phyloP scores from a whole-genome alignment of 495 filamentous ascomycete species.

The Lasiosphaeriaceae sp. region DNA sequence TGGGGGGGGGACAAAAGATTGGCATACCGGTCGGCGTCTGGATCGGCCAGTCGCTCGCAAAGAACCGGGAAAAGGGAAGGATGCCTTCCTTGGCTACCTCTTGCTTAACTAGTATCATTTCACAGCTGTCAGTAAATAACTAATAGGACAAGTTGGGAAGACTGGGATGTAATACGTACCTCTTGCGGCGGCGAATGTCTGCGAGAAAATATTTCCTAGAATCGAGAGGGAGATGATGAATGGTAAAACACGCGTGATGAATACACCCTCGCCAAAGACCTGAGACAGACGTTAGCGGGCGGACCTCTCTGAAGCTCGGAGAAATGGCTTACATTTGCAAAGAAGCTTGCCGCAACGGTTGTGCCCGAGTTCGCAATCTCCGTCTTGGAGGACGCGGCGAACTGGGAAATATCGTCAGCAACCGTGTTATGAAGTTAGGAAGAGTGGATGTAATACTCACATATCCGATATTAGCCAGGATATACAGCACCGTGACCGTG shows the following conservation, averaged over 20 bases:
- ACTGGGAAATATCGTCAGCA: not conserved
- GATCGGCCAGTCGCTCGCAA: not conserved
- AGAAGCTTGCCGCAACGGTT: not conserved
- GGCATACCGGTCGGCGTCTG: too few species aligned
- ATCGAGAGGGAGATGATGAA: not conserved
- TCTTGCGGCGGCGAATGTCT: slow-evolving; percentile 7
- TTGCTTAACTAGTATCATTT: slow-evolving; percentile 4
- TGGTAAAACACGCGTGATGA: not conserved
- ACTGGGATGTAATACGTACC: too few species aligned
- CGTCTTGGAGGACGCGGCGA: not conserved
- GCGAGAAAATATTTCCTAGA: slow-evolving; percentile 4
- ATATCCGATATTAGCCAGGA: not conserved
- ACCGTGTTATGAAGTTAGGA: not conserved
- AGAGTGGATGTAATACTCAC: not conserved
- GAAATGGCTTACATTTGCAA: too few species aligned
- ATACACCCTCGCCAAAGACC: not conserved
- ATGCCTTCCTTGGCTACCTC: slow-evolving; percentile 8
- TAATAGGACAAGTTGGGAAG: too few species aligned
- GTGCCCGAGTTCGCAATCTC: not conserved
- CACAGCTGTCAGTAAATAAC: too few species aligned
- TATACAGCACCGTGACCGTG: not conserved
- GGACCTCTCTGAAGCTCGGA: too few species aligned
- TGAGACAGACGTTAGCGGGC: too few species aligned
- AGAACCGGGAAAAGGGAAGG: slow-evolving; percentile 1
- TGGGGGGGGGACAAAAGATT: too few species aligned